Evolutionary conservation across 1,284 basidiomycete species (phyloP).

Genomic region (Malassezia arunalokei): DNA sequence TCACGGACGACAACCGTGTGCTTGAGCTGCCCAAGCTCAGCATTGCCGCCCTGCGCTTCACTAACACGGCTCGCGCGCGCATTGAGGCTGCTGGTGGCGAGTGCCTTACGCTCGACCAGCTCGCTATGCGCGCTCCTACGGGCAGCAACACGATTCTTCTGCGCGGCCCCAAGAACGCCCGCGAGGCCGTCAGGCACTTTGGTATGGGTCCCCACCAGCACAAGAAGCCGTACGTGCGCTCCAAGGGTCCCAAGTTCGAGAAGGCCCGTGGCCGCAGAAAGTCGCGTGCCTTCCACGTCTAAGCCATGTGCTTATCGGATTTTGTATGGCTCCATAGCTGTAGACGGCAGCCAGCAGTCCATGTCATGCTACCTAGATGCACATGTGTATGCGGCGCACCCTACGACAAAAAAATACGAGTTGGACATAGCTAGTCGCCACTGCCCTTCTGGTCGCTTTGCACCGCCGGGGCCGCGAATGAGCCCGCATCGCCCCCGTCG

Average conservation of each 20-base stretch:
- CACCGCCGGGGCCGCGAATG: background rate
- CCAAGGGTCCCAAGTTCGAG: constrained; percentile 83
- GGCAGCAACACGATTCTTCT: constrained; percentile 89
- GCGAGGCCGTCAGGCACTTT: constrained; percentile 93
- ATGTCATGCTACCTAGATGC: background rate
- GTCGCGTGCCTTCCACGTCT: constrained; percentile 48
- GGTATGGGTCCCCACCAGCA: constrained; percentile 51
- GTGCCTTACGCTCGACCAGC: constrained; percentile 87
- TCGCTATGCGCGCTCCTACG: constrained; percentile 82
- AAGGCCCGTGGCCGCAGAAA: constrained; percentile 50
- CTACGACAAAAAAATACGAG: background rate
- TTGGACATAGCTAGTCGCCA: background rate
- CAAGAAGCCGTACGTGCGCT: constrained; percentile 85
- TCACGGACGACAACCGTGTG: constrained; percentile 92
- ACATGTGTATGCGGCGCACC: background rate
- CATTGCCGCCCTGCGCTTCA: constrained; percentile 90
- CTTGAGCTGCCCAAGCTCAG: constrained; percentile 77
- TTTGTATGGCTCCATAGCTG: constrained; percentile 1
- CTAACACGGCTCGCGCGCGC: constrained; percentile 77
- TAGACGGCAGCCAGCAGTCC: background rate
- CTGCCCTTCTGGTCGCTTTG: background rate
- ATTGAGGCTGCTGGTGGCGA: constrained; percentile 93
- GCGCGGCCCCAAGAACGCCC: constrained; percentile 78
- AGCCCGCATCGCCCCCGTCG: constrained; percentile 8
- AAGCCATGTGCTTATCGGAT: constrained; percentile 9